Evolutionary conservation across 352 stramenopile genomes (phyloP), one percentile per base, ranked within the genome.

Genomic region (Nothophytophthora sp.): DNA sequence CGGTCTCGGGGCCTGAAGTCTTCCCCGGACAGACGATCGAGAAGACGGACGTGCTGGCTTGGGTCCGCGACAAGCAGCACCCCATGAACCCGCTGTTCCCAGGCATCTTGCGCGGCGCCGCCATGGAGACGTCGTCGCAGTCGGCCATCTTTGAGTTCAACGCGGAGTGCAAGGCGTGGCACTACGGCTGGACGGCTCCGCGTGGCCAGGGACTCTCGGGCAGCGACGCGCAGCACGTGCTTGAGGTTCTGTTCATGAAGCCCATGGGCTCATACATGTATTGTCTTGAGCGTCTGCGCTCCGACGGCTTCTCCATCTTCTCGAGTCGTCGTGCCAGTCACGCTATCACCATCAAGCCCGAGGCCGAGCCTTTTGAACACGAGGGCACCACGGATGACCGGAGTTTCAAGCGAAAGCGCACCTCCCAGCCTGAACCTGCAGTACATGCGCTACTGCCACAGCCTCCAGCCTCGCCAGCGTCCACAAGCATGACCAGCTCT

Each of bases 61-160:
- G 67, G 52, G 80, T 91, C 13, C 80, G 80, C 8, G 74, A 90
- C 55, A 88, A 89, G 39, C 68, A 89, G 32, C 73, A 90, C 25
- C 78, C 80, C 23, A 76, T 90, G 63, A 93, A 91, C 46, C 82
- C 82, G 12, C 50, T 93, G 3, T 88, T 91, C 32, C 72, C 80
- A 0, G 81, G 81, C 18, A 88, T 93, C 52, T 42, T 90, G 13
- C 80, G 82, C 25, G 79, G 81, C 22, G 81, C 83, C 4, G 77
- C 81, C 7, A 91, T 90, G 80, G 83, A 94, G 33, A 85, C 76
- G 15, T 78, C 81, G 24, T 79, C 78, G 0, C 81, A 92, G 50
- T 90, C 81, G 9, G 81, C 82, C 25, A 90, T 89, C 47, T 96
- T 95, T 32, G 83, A 95, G 61, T 95, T 96, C 54, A 96, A 96